Evolutionary conservation across 2,329 filamentous ascomycete species (phyloP).

Genomic region (Monascus ruber): DNA sequence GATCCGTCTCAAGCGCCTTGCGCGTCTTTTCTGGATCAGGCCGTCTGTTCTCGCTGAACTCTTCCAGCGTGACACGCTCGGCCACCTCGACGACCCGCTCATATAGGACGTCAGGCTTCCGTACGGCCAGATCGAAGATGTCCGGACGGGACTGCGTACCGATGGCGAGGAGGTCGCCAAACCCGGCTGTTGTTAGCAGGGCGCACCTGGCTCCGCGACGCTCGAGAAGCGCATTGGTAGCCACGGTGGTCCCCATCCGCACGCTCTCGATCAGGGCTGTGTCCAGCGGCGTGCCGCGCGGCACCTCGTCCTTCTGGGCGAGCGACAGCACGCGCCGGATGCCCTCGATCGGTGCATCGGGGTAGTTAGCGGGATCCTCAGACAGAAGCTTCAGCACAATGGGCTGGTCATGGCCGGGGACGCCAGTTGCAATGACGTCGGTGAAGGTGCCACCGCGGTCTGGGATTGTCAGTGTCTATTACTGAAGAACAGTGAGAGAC

Average conservation of each 20-base stretch:
- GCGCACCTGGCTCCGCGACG: slow-evolving; percentile 81
- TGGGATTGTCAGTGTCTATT: not conserved
- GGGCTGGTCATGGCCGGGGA: slow-evolving; percentile 56
- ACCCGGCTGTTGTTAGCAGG: slow-evolving; percentile 76
- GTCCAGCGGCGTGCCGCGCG: slow-evolving; percentile 67
- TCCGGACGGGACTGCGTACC: slow-evolving; percentile 82
- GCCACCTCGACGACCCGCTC: slow-evolving; percentile 74
- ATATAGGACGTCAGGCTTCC: slow-evolving; percentile 76
- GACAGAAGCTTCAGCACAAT: slow-evolving; percentile 80
- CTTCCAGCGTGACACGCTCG: slow-evolving; percentile 57
- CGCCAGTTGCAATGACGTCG: slow-evolving; percentile 33
- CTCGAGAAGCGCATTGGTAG: slow-evolving; percentile 81
- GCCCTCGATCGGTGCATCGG: slow-evolving; percentile 81
- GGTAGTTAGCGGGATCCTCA: slow-evolving; percentile 81
- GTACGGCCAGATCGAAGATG: slow-evolving; percentile 82
- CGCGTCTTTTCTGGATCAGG: slow-evolving; percentile 45
- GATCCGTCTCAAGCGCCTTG: slow-evolving; percentile 45
- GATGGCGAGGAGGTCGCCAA: slow-evolving; percentile 75
- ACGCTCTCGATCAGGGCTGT: slow-evolving; percentile 67
- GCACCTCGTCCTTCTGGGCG: slow-evolving; percentile 64
- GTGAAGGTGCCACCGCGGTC: slow-evolving; percentile 15
- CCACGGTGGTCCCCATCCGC: slow-evolving; percentile 84
- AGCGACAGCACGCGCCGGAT: slow-evolving; percentile 75
- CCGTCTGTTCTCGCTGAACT: slow-evolving; percentile 56
- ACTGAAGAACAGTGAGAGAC: not conserved